Evolutionary conservation across 345 rosid genomes (phyloP).

Genomic region (Eucalyptus pauciflora): DNA sequence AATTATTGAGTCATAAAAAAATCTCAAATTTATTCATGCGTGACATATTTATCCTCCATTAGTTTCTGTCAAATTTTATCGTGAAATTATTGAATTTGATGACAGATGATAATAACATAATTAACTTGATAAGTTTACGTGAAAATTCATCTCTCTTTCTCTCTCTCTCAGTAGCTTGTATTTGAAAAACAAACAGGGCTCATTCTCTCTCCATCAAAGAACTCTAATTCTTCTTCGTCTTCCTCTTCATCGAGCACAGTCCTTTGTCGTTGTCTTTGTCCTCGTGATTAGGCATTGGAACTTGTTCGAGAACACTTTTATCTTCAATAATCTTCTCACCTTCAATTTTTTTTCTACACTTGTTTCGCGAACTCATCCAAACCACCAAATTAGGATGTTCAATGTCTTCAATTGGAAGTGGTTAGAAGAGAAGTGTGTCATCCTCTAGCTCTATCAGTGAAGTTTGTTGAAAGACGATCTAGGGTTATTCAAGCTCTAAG

Average conservation of each 20-base stretch:
- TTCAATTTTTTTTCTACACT: not conserved
- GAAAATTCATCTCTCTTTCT: not conserved
- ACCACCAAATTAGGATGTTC: not conserved
- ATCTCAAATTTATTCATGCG: rapidly evolving
- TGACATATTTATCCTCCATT: rapidly evolving
- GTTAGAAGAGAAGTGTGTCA: not conserved
- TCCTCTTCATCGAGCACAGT: not conserved
- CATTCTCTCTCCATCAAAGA: too few relatives aligned
- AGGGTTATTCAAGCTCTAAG: not conserved
- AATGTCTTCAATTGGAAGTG: not conserved
- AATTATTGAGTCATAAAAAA: too few relatives aligned
- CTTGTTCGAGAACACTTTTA: not conserved
- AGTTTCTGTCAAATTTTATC: rapidly evolving
- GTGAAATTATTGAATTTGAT: rapidly evolving
- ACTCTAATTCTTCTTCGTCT: not conserved
- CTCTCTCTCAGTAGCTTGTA: too few relatives aligned
- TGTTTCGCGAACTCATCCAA: not conserved
- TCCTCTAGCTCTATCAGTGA: not conserved
- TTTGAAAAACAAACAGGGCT: too few relatives aligned
- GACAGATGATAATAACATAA: too few relatives aligned
- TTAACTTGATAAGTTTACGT: rapidly evolving
- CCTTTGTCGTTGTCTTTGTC: not conserved
- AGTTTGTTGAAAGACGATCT: not conserved
- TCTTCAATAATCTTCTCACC: not conserved
- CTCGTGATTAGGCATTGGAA: not conserved